Base-by-base conservation (phyloP, 768 basidiomycete genomes). In the Mycena olivaceomarginata region DNA sequence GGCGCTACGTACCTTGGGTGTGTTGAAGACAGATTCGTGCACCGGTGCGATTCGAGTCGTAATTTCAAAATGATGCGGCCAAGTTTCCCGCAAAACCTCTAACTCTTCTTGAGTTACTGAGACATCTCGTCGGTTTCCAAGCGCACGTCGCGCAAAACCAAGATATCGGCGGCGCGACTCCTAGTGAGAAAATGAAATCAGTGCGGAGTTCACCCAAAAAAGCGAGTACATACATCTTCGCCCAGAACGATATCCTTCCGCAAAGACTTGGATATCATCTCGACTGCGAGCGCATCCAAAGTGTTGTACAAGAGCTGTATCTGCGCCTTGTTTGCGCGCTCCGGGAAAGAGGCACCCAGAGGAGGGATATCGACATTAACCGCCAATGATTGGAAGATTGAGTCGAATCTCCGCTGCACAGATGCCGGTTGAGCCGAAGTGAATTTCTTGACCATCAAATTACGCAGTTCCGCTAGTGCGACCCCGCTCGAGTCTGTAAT, bases 51-150 rank as follows among this genome's bases (percentile, higher is more conserved):
- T 66, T 3, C 74, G 68, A 25, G 12, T 39, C 2, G 74, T 75
- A n/a, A 75, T 62, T 41, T 70, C 75, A 18, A 76, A 76, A 60
- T 76, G 75, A 20, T 60, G 8, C 3, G 74, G 74, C 66, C 66
- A 75, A 15, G 22, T 40, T 10, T 45, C 45, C 11, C 56, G 40
- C 6, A 75, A 39, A 20, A 25, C 1, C 16, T 65, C 10, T 10
- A 68, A 2, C 5, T 40, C 45, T 13, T 69, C 39, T 10, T 57
- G 48, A 18, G 25, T 3, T 11, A 75, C 2, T 2, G n/a, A 1
- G 12, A 45, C 40, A 0, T 60, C 68, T 7, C 57, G 15, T 8
- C 18, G 40, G 5, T 40, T 66, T 22, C 43, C 31, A 2, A 65
- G 20, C 1, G 66, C 74, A 7, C 62, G 51, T 12, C 46, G 53